phyloP scores from a whole-genome alignment of 768 basidiomycete species.

The Calocybe indica region DNA sequence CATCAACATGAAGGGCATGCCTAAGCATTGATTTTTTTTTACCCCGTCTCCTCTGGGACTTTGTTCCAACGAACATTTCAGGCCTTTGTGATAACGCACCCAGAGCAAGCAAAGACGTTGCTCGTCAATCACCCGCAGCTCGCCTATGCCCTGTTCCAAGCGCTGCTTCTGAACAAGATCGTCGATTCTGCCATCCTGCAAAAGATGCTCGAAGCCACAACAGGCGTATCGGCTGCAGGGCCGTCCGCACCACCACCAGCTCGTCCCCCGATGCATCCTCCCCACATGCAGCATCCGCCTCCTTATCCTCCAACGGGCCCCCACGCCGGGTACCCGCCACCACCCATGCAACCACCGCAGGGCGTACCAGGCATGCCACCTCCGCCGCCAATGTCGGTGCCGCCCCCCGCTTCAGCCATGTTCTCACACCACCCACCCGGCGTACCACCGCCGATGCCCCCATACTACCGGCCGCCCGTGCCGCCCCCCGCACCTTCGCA shows the following conservation, averaged over 20 bases:
- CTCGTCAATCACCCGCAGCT: constrained; percentile 86
- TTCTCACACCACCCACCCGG: constrained; percentile 16
- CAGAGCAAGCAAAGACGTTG: constrained; percentile 80
- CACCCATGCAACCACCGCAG: constrained; percentile 22
- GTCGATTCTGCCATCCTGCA: constrained; percentile 84
- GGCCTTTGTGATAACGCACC: constrained; percentile 89
- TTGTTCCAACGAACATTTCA: constrained; percentile 22
- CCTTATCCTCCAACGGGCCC: constrained; percentile 21
- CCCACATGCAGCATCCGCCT: constrained; percentile 24
- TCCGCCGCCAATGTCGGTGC: constrained; percentile 22
- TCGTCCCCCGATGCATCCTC: constrained; percentile 26
- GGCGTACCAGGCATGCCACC: constrained; percentile 24
- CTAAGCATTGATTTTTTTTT: background rate
- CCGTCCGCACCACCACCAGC: constrained; percentile 14
- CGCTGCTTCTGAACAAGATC: constrained; percentile 87
- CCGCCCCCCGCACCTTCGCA: constrained; percentile 21
- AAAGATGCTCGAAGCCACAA: constrained; percentile 47
- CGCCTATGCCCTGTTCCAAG: constrained; percentile 94
- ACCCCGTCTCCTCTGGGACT: constrained; percentile 2
- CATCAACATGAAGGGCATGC: background rate
- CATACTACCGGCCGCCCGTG: constrained; percentile 29
- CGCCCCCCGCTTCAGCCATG: constrained; percentile 27
- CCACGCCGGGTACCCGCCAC: constrained; percentile 25
- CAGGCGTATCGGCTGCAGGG: constrained; percentile 10
- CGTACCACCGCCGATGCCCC: constrained; percentile 24